Conservation (phyloP, 148 eudicot genomes). For the Arbutus unedo region DNA sequence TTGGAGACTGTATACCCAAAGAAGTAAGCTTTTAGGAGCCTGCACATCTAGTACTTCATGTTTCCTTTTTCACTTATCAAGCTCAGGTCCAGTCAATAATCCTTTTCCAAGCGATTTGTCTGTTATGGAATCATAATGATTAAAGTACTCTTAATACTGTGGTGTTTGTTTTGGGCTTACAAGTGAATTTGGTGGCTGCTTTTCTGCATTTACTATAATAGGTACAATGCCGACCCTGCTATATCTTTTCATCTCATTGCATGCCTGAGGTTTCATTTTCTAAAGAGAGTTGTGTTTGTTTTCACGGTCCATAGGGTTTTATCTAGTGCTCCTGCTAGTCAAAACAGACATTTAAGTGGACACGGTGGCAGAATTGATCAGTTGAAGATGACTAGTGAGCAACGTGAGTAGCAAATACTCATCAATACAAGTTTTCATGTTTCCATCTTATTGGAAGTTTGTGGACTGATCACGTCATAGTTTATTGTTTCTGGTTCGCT, state of each 20-base stretch:
- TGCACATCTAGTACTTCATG: not conserved
- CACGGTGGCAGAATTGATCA: slow-evolving; percentile 24
- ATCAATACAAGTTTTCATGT: not conserved
- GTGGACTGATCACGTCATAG: not conserved
- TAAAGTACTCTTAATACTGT: not conserved
- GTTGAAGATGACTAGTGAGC: slow-evolving; percentile 31
- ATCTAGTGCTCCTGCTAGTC: slow-evolving; percentile 24
- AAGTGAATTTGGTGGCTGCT: not conserved
- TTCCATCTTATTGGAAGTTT: slow-evolving; percentile 6
- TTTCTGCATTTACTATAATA: not conserved
- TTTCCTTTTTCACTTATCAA: not conserved
- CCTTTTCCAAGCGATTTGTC: not conserved
- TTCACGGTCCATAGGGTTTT: slow-evolving; percentile 21
- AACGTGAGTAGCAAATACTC: slow-evolving; percentile 36
- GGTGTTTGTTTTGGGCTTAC: not conserved
- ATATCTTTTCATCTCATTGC: not conserved
- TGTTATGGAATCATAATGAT: not conserved
- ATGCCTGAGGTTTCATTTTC: not conserved
- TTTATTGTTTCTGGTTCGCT: not conserved
- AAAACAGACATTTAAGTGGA: slow-evolving; percentile 24
- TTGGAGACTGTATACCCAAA: slow-evolving; percentile 20
- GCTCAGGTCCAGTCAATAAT: not conserved
- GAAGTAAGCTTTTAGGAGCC: slow-evolving; percentile 27
- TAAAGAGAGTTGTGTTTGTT: not conserved
- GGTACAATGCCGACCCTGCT: not conserved